These are phyloP conservation scores for Arachnomyces sp. DNA, from an alignment of 2,329 filamentous ascomycete genomes.

Conservation along the genomic window DNA sequence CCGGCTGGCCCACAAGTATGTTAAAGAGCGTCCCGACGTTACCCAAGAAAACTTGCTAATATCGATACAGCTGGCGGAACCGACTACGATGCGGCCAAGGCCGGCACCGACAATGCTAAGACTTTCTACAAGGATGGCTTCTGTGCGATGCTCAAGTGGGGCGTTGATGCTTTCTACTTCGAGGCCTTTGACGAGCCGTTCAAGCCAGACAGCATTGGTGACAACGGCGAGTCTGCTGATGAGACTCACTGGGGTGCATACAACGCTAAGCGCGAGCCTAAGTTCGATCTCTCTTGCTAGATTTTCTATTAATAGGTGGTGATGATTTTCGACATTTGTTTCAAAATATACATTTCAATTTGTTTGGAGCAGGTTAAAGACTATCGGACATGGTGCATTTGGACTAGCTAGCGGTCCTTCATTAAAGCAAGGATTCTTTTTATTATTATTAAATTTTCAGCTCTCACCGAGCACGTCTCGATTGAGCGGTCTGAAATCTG, in stretches of 20 bases:
- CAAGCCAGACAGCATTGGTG: slow-evolving; percentile 58
- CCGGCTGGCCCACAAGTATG: slow-evolving; percentile 55
- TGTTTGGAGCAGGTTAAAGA: too few relatives aligned
- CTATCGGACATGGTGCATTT: too few relatives aligned
- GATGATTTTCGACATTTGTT: too few relatives aligned
- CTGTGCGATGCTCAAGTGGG: slow-evolving; percentile 58
- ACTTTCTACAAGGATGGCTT: slow-evolving; percentile 56
- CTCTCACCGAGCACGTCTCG: neutral
- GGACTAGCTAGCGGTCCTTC: too few relatives aligned
- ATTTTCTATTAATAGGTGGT: slow-evolving; percentile 2
- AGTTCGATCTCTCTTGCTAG: slow-evolving; percentile 48
- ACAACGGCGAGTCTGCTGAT: slow-evolving; percentile 54
- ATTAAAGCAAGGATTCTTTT: neutral
- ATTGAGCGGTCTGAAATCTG: neutral
- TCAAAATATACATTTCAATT: too few relatives aligned
- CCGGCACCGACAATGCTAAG: slow-evolving; percentile 51
- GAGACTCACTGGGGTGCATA: slow-evolving; percentile 66
- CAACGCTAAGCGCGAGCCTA: slow-evolving; percentile 50
- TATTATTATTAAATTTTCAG: neutral
- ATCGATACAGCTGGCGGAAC: slow-evolving; percentile 42
- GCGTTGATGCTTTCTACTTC: slow-evolving; percentile 64
- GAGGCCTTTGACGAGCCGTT: slow-evolving; percentile 67
- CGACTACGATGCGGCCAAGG: slow-evolving; percentile 55
- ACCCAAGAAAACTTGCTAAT: neutral
- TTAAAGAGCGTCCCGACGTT: slow-evolving; percentile 5